Conservation (phyloP, 2,329 filamentous ascomycete genomes). For the Emericellopsis atlantica region DNA sequence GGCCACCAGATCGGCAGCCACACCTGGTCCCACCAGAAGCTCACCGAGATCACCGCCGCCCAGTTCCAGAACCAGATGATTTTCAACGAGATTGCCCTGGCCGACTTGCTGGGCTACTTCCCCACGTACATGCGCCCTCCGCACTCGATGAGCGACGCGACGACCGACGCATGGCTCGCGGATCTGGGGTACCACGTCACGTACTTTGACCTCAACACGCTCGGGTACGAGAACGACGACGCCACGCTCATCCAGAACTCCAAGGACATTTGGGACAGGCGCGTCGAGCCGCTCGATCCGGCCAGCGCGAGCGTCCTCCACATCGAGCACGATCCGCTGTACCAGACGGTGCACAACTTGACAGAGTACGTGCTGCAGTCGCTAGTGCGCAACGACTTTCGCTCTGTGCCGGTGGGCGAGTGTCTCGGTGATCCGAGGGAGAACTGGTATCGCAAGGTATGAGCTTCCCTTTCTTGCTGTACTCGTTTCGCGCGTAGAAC, state of each 20-base stretch:
- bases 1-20: conserved; percentile 50
- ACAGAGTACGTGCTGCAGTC: conserved; percentile 26
- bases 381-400: conserved; percentile 25
- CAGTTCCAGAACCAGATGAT: conserved; percentile 25
- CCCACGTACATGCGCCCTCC: conserved; percentile 32
- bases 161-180: conserved; percentile 23
- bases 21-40: conserved; percentile 31
- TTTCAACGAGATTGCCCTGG: conserved; percentile 28
- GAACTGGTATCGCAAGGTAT: conserved; percentile 29
- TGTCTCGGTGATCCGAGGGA: conserved; percentile 30
- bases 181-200: conserved; percentile 42
- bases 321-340: conserved; percentile 39
- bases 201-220: conserved; percentile 49
- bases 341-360: conserved; percentile 29
- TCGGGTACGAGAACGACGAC: conserved; percentile 42
- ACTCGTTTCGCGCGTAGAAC: not conserved
- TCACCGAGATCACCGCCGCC: conserved; percentile 19
- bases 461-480: not conserved
- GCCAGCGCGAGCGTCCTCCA: conserved; percentile 18
- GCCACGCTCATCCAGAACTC: conserved; percentile 32
- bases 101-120: conserved; percentile 24
- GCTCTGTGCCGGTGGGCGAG: conserved; percentile 29
- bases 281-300: conserved; percentile 18
- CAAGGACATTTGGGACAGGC: conserved; percentile 23
- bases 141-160: conserved; percentile 29